Evolutionary conservation across 768 basidiomycete genomes (phyloP).

Genomic region (Rhizopogon salebrosus): DNA sequence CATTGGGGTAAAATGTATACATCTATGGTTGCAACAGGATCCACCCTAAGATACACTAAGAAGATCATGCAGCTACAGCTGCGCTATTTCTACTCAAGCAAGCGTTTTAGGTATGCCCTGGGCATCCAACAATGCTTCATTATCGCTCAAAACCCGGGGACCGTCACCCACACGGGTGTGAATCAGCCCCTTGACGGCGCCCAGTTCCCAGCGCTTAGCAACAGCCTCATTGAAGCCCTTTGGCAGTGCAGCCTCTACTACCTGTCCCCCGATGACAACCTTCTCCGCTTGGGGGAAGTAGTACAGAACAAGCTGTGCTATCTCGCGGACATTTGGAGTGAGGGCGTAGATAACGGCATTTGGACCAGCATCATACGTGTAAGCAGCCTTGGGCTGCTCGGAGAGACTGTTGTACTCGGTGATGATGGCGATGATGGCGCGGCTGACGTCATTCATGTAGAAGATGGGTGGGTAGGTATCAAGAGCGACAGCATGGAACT

Average conservation of each 20-base stretch:
- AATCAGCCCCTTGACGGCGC: conserved; percentile 84
- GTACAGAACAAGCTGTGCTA: conserved; percentile 66
- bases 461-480: conserved; percentile 98
- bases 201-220: conserved; percentile 64
- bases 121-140: conserved; percentile 59
- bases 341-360: conserved; percentile 96
- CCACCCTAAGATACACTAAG: not conserved
- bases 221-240: conserved; percentile 78
- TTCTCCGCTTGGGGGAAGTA: conserved; percentile 79
- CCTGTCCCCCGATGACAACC: conserved; percentile 43
- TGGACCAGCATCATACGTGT: conserved; percentile 98
- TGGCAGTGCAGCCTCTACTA: conserved; percentile 46
- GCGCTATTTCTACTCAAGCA: conserved; percentile 17
- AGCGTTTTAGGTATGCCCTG: conserved; percentile 67
- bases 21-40: not conserved
- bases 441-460: conserved; percentile 96
- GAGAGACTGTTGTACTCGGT: conserved; percentile 89
- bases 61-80: not conserved
- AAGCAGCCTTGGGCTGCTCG: conserved; percentile 74
- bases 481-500: conserved; percentile 96
- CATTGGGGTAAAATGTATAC: no score
- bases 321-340: conserved; percentile 69
- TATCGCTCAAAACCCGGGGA: conserved; percentile 60
- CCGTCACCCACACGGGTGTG: conserved; percentile 93
- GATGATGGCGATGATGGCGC: conserved; percentile 87